Percentiles rank a stretch among this genome's conserved stretches.
Conservation (phyloP, 2,329 filamentous ascomycete species). For the Atkinsonella texensis region DNA sequence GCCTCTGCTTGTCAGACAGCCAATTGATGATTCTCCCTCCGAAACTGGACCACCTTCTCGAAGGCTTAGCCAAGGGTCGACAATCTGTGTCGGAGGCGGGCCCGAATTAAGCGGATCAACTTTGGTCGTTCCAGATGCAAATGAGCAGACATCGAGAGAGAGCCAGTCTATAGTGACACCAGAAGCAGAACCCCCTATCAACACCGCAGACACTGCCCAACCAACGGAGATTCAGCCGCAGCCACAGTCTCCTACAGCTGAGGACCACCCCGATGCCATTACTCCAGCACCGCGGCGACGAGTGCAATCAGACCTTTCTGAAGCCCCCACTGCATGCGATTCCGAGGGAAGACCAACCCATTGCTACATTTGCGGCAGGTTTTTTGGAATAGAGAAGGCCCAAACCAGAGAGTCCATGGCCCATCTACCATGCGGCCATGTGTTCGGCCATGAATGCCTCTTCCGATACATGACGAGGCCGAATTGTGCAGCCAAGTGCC, state of each 20-base stretch:
- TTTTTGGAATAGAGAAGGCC: neutral
- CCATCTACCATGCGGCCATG: constrained; percentile 17
- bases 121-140: neutral
- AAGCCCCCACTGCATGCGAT: constrained; percentile 1
- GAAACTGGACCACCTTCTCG: neutral
- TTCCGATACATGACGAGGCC: constrained; percentile 3
- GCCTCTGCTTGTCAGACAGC: neutral
- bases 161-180: neutral
- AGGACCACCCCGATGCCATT: neutral
- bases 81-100: neutral
- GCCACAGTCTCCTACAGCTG: too few relatives aligned
- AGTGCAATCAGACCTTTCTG: neutral
- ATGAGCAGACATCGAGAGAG: neutral
- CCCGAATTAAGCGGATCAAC: neutral
- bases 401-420: constrained; percentile 7
- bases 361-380: constrained; percentile 7
- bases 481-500: constrained; percentile 4
- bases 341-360: neutral
- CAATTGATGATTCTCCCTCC: neutral
- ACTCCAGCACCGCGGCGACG: constrained; percentile 1
- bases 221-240: neutral
- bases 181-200: neutral
- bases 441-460: constrained; percentile 14
- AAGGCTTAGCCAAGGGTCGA: neutral
- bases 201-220: neutral